Base-by-base conservation (phyloP, 148 eudicot genomes). In the Pouteria glomerata region DNA sequence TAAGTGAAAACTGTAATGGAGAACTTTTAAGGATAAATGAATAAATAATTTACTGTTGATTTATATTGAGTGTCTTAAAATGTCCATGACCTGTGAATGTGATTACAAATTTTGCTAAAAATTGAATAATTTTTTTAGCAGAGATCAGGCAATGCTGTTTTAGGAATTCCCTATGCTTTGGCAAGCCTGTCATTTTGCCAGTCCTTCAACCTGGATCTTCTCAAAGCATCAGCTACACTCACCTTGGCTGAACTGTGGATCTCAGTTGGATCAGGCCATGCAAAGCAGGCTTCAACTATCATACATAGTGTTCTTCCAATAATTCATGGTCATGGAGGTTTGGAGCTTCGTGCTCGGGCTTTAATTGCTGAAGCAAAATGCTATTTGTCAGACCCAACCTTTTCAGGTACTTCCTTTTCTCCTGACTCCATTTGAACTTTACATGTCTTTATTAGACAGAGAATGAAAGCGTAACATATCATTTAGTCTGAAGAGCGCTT, bases 151-250 rank as follows among this genome's bases (percentile, higher is more conserved):
- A 92, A 90, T 81, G 85, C 90, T 73, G 93, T 91, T 64, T 78
- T 88, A 62, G 99, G 96, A 59, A 92, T 96, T 72, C 97, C 99
- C 18, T 96, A 92, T 78, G 99, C 89, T 41, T 77, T 96, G 82
- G 99, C 99, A 21, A 86, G 99, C 81, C 92, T 92, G 53, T 88
- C 90, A 30, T 92, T 88, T 82, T 90, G 97, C 78, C 96, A 96
- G 76, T 85, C 97, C 45, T 90, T 91, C 69, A 90, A 96, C 74
- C 79, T 90, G 88, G 97, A 96, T 80, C 99, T 96, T 82, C 96
- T 96, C 41, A 96, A 88, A 87, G 99, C 99, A 50, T 90, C 97
- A 21, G 99, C 94, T 41, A 86, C 94, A 6, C 82, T 96, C 65
- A 88, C 93, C 10, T 70, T 96, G 60, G 96, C 96, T 35, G 96